Conservation (phyloP, 495 filamentous ascomycete species). For the Penicillium fimorum region DNA sequence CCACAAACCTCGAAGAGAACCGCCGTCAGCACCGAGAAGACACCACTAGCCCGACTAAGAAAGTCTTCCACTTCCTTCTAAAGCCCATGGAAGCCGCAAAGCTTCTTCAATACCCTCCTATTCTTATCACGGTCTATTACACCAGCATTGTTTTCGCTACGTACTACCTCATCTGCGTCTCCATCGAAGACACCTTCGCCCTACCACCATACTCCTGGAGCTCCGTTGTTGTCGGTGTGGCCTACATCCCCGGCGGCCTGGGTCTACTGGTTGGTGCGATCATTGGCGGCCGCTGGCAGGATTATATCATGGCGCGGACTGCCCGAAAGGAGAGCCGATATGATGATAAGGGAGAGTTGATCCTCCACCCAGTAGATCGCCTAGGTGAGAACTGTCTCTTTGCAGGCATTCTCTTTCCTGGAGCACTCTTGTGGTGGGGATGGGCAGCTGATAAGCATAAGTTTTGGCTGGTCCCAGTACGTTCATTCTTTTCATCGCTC, state of each 20-base stretch:
- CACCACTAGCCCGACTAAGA: neutral
- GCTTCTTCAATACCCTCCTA: neutral
- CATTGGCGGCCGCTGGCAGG: neutral
- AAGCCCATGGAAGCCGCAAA: neutral
- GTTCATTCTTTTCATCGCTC: neutral
- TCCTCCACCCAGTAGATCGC: neutral
- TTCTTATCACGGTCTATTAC: neutral
- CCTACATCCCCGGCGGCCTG: neutral
- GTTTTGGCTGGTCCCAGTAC: neutral
- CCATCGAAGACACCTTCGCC: neutral
- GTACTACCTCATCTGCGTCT: neutral
- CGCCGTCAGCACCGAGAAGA: neutral
- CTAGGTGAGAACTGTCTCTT: neutral
- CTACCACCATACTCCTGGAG: neutral
- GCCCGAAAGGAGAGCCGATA: neutral
- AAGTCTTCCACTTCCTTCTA: neutral
- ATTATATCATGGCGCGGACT: neutral
- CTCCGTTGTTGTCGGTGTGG: neutral
- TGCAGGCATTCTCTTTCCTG: neutral
- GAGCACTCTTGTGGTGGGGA: neutral
- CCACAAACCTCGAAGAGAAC: neutral
- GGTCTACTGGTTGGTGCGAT: neutral
- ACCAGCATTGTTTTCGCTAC: neutral
- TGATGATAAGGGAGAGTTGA: neutral
- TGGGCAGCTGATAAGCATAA: neutral